phyloP scores from a whole-genome alignment of 164 flowering plant genomes.

The Euptelea pleiosperma region DNA sequence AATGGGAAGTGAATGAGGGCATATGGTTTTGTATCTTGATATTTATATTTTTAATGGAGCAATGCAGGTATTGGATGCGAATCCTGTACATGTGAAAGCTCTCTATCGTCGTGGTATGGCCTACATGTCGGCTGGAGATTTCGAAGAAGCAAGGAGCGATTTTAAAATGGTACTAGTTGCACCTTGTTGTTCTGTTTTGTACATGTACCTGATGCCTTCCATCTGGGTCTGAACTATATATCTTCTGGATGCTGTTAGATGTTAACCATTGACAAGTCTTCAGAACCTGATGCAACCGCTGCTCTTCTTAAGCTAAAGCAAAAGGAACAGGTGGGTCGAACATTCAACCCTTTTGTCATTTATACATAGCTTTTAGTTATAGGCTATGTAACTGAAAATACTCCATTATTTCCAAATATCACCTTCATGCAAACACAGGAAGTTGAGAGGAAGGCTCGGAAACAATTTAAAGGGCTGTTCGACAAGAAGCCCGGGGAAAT shows the following conservation, averaged over 20 bases:
- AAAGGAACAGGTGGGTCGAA: conserved; percentile 61
- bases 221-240: conserved; percentile 1
- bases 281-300: conserved; percentile 82
- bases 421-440: conserved; percentile 43
- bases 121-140: conserved; percentile 84
- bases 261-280: conserved; percentile 71
- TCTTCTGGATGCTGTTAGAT: conserved; percentile 43
- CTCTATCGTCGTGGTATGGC: conserved; percentile 98
- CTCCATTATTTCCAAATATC: neutral
- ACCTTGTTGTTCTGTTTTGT: neutral
- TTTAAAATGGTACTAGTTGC: conserved; percentile 58
- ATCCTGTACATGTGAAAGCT: conserved; percentile 84
- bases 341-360: too few relatives aligned
- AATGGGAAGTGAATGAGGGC: too few relatives aligned
- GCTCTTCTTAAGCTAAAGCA: conserved; percentile 76
- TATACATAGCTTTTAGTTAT: too few relatives aligned
- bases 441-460: conserved; percentile 61
- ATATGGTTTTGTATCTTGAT: too few relatives aligned
- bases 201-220: neutral
- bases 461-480: conserved; percentile 91
- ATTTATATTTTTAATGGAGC: conserved; percentile 2
- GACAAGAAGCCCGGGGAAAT: conserved; percentile 99
- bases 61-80: conserved; percentile 80
- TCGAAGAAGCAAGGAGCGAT: conserved; percentile 83
- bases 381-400: too few relatives aligned